Percentiles rank a stretch among this genome's conserved stretches.
Evolutionary conservation across 1,284 basidiomycete species (phyloP).

Genomic region (Rugosomyces carneus): DNA sequence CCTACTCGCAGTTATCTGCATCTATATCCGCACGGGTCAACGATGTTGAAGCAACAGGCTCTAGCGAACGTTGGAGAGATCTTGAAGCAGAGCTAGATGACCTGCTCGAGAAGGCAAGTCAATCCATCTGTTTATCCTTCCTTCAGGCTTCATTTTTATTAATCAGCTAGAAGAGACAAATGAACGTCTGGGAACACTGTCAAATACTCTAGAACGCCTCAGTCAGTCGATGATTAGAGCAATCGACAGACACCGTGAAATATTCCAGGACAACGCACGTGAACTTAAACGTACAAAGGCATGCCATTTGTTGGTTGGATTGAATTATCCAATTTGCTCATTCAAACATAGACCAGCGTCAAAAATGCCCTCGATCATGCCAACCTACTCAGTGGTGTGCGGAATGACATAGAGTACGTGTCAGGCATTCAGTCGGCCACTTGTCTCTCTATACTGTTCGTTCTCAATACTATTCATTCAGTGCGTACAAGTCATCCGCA

Average conservation of each 20-base stretch:
- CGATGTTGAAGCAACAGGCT: constrained; percentile 70
- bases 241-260: constrained; percentile 86
- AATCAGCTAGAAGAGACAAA: constrained; percentile 80
- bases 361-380: constrained; percentile 80
- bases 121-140: constrained; percentile 1
- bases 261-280: constrained; percentile 81
- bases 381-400: constrained; percentile 85
- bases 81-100: constrained; percentile 84
- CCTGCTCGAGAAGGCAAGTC: constrained; percentile 74
- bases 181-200: constrained; percentile 63
- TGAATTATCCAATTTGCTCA: background rate
- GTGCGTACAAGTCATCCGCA: constrained; percentile 84
- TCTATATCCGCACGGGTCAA: constrained; percentile 58
- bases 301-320: constrained; percentile 5
- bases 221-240: constrained; percentile 84
- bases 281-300: constrained; percentile 86
- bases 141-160: background rate
- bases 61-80: constrained; percentile 67
- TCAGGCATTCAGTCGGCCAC: constrained; percentile 13
- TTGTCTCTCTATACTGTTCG: too few species aligned
- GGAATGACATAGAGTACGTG: constrained; percentile 89
- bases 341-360: constrained; percentile 58
- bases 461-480: constrained; percentile 23
- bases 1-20: constrained; percentile 82
- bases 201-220: constrained; percentile 73